Conservation (phyloP, 768 basidiomycete genomes). For the Cubamyces sp. region DNA sequence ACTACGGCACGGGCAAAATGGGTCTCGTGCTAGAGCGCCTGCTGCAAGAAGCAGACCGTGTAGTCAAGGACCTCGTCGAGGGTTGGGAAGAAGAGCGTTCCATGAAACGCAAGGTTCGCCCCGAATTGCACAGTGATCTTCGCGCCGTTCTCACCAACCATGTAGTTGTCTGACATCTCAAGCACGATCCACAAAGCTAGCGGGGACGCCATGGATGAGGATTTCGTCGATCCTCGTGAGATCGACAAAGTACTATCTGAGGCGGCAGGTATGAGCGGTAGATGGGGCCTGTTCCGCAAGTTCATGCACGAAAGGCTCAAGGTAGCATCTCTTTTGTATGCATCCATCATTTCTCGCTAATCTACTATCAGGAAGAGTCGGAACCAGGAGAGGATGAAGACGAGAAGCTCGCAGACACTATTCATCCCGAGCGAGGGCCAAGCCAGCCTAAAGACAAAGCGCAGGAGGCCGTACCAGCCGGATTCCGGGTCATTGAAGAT, state of each 20-base stretch:
- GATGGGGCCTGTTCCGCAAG: constrained; percentile 90
- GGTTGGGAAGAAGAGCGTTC: constrained; percentile 93
- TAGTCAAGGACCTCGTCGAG: constrained; percentile 72
- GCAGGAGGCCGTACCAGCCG: constrained; percentile 9
- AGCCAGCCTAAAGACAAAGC: too few species aligned
- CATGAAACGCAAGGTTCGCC: constrained; percentile 74
- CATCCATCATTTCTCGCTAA: background rate
- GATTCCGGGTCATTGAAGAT: constrained; percentile 42
- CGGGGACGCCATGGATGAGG: constrained; percentile 46
- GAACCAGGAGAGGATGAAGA: constrained; percentile 22
- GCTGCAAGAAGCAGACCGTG: constrained; percentile 84
- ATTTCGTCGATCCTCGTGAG: constrained; percentile 80
- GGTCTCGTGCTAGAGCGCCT: constrained; percentile 71
- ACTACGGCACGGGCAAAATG: constrained; percentile 94
- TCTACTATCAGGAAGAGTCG: constrained; percentile 28
- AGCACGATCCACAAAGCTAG: background rate
- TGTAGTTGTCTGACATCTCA: constrained; percentile 21
- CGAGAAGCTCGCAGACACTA: background rate
- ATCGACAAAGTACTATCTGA: constrained; percentile 91
- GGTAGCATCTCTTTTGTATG: constrained; percentile 43
- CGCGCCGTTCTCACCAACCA: background rate
- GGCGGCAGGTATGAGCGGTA: constrained; percentile 83
- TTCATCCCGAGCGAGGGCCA: too few species aligned
- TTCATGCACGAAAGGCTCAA: constrained; percentile 79
- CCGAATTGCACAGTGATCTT: background rate